Base-by-base conservation (phyloP, 2,329 filamentous ascomycete genomes). In the Curvularia spicifera region DNA sequence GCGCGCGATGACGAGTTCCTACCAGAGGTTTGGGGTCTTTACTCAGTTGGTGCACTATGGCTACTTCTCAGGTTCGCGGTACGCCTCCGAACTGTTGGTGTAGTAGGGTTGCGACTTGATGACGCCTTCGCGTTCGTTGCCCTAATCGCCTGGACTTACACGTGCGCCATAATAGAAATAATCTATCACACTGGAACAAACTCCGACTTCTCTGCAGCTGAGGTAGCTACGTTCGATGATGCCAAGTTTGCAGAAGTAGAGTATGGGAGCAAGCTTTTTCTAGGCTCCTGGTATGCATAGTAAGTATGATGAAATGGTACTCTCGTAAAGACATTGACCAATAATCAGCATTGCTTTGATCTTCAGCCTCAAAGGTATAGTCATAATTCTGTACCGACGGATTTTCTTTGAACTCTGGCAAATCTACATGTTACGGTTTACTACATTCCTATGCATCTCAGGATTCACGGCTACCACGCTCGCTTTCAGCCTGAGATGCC, bases 121-220 rank as follows among this genome's bases (percentile, higher is more conserved):
- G 42, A 44, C 7, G 42, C 24, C 42, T 44, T 44, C 24, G 42
- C 42, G 24, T 44, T 44, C 24, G 15, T 44, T 44, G 13, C 24
- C 28, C 42, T 44, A n/a, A 18, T 44, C 13, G 42, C 42, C 42
- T 44, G 42, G 42, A 44, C 42, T 4, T 44, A 44, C 13, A 44
- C 42, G 13, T 44, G 42, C 24, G 42, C 24, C 24, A 26, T 44
- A 44, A 44, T 22, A 44, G 42, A 44, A 18, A 44, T 44, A 28
- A 44, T 44, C 22, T 44, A 44, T 44, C 42, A 44, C 24, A 44
- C 42, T 28, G 42, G 42, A 28, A 44, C 24, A 26, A 44, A 44
- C 9, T 1, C 42, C 22, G 42, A 44, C 24, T 44, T 8, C 24
- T 44, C 24, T 44, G 7, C 42, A 44, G 42, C 42, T 9, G 24